Evolutionary conservation across 2,329 filamentous ascomycete species (phyloP), one percentile per base, ranked within the genome.

Genomic region (Neophaeococcomyces mojaviensis): DNA sequence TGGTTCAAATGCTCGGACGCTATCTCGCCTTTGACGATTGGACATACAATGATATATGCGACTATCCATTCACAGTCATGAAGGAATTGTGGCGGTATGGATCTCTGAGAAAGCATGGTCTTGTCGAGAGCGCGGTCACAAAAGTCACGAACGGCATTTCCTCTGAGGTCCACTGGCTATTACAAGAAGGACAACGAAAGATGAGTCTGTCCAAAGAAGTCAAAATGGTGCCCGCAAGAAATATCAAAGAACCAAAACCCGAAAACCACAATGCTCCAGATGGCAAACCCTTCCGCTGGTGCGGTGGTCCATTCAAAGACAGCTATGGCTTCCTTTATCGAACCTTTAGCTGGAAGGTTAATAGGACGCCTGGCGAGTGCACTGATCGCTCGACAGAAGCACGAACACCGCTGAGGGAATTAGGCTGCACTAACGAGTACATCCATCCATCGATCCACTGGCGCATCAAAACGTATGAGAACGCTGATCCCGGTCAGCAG

Each of bases 21-120:
- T 31, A 44, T 28, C 41, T 44, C 16, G 13, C 18, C 30, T 44
- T 44, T 32, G 39, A 42, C 12, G 16, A 37, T 4, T 15, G 12
- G 16, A 37, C 34, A 12, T 37, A 16, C 3, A 16, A 37, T 9
- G 15, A 37, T 16, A 37, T 37, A 12, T 3, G 16, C 20, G 16
- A 10, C 16, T 37, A 37, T 19, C 12, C 20, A 4, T 16, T 12
- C 10, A n/a, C 12, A 4, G 16, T 37, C 4, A 19, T 37, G 4
- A 16, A 37, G 16, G 34, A 18, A 22, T 12, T 10, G 4, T 37
- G 34, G 34, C 16, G 34, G 12, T 28, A 28, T 10, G 10, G 24
- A 5, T 6, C 10, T 28, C 24, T 10, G 24, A 28, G 10, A 28
- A 28, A 5, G 10, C 5, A 28, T 5, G 24, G 24, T 10, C 24